Evolutionary conservation across 257 asterid species (phyloP).

Genomic region (Solanum pimpinellifolium): DNA sequence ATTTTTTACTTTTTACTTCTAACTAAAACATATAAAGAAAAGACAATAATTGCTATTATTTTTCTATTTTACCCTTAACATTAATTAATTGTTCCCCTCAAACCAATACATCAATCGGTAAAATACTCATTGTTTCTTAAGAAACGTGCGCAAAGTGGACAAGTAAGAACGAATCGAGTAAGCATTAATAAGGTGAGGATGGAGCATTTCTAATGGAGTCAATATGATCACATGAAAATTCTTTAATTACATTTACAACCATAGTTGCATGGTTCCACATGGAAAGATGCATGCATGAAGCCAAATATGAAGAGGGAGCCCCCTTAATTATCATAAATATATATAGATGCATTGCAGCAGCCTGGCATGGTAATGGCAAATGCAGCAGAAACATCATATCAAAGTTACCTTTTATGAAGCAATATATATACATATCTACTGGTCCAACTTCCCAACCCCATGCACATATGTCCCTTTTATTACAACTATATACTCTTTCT

Average conservation of each 20-base stretch:
- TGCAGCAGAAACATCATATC: not conserved
- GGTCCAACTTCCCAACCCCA: conserved; percentile 17
- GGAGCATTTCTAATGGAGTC: not conserved
- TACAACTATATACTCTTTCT: not conserved
- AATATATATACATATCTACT: not conserved
- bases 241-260: not conserved
- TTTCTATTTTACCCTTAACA: not conserved
- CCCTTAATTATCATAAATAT: not conserved
- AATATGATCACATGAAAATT: not conserved
- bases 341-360: not conserved
- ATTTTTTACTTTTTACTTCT: too few species aligned
- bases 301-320: not conserved
- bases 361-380: not conserved
- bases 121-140: too few species aligned
- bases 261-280: not conserved
- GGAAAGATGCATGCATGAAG: conserved; percentile 7
- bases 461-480: conserved; percentile 22
- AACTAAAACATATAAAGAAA: not conserved
- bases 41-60: too few species aligned
- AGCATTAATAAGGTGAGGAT: not conserved
- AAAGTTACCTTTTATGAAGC: not conserved
- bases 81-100: too few species aligned
- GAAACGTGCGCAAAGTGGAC: not conserved
- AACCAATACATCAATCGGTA: not conserved
- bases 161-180: too few species aligned